A percentile compares a stretch with the other conserved stretches of the same genome.
Evolutionary conservation across 1,284 basidiomycete genomes (phyloP).

Genomic region (Termitomyces sp.): DNA sequence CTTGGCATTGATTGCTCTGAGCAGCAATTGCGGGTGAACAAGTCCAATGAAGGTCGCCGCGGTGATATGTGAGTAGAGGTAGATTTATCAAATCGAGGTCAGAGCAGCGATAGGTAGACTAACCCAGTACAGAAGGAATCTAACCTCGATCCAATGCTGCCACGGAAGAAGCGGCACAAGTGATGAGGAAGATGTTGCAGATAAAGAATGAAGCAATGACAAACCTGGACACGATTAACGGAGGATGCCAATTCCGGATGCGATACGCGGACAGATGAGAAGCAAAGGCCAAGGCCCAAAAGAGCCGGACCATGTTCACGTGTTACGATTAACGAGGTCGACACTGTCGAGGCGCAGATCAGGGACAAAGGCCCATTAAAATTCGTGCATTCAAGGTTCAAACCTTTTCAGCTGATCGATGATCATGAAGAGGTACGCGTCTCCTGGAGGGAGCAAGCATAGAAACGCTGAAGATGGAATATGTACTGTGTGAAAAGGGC

Average conservation of each 20-base stretch:
- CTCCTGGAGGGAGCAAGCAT: slow-evolving; percentile 42
- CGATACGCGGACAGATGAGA: slow-evolving; percentile 39
- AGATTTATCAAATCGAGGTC: not conserved
- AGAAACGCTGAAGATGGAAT: not conserved
- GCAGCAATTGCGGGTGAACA: slow-evolving; percentile 30
- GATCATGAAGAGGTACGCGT: slow-evolving; percentile 62
- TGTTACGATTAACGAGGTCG: slow-evolving; percentile 28
- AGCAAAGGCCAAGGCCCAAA: slow-evolving; percentile 43
- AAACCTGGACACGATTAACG: slow-evolving; percentile 26
- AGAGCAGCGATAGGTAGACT: not conserved
- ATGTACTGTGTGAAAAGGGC: not conserved
- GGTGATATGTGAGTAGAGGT: not conserved
- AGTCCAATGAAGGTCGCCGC: not conserved
- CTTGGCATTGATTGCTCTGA: too few relatives aligned
- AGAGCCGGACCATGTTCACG: slow-evolving; percentile 33
- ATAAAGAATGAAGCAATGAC: slow-evolving; percentile 47
- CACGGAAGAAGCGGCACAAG: slow-evolving; percentile 54
- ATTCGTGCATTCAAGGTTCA: slow-evolving; percentile 30
- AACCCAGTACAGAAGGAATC: slow-evolving; percentile 61
- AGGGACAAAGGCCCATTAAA: not conserved
- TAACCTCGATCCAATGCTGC: slow-evolving; percentile 41
- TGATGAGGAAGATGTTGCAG: slow-evolving; percentile 51
- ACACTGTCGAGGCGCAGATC: not conserved
- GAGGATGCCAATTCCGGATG: not conserved
- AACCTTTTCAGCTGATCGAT: slow-evolving; percentile 28